A percentile compares a stretch with the other conserved stretches of the same genome.
These are phyloP conservation scores for Solanum ahanhuiri DNA, from an alignment of 257 asterid genomes.

Conservation along the genomic window DNA sequence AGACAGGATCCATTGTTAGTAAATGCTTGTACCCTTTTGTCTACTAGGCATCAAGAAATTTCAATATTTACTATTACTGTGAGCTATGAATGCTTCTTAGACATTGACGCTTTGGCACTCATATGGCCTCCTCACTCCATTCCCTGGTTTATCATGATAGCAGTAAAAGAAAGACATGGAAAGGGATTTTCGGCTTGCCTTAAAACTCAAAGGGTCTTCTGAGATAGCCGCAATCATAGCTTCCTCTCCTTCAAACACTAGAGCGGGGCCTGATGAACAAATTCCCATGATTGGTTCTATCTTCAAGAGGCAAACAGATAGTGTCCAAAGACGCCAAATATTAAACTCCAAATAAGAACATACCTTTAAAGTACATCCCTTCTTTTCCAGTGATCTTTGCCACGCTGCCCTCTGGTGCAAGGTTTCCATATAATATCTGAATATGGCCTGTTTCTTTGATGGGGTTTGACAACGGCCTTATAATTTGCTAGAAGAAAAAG, in stretches of 20 bases:
- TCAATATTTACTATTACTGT: neutral
- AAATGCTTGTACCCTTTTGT: neutral
- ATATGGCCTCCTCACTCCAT: neutral
- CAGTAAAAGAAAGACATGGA: neutral
- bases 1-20: neutral
- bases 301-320: neutral
- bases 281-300: neutral
- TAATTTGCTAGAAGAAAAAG: slow-evolving; percentile 61
- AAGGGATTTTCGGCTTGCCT: slow-evolving; percentile 30
- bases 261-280: slow-evolving; percentile 63
- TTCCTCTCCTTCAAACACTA: slow-evolving; percentile 96
- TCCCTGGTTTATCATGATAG: neutral
- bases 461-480: slow-evolving; percentile 78
- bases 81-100: neutral
- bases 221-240: slow-evolving; percentile 80
- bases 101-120: neutral
- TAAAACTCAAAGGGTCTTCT: slow-evolving; percentile 67
- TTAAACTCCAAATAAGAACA: neutral
- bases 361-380: slow-evolving; percentile 88
- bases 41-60: neutral
- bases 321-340: neutral
- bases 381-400: slow-evolving; percentile 98
- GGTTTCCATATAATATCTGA: slow-evolving; percentile 83
- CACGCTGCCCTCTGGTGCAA: slow-evolving; percentile 97
- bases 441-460: slow-evolving; percentile 89